phyloP scores from a whole-genome alignment of 2,329 filamentous ascomycete genomes.

The Fusarium concolor region DNA sequence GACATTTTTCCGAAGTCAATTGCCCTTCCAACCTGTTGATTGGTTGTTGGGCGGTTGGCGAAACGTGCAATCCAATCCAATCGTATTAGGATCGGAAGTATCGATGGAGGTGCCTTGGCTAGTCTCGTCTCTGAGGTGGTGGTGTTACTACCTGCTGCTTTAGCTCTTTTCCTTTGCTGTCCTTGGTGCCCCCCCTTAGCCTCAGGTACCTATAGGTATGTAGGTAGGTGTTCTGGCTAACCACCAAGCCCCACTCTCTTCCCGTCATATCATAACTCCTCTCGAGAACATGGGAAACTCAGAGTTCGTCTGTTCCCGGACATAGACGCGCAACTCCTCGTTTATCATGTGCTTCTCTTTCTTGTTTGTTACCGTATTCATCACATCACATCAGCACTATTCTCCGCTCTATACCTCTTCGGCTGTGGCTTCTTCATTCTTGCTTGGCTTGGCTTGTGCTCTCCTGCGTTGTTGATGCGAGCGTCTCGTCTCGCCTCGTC shows the following conservation, averaged over 20 bases:
- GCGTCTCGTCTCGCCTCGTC: constrained; percentile 32
- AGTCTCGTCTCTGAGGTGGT: background rate
- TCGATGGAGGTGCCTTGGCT: constrained; percentile 33
- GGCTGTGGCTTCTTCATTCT: constrained; percentile 36
- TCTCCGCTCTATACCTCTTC: constrained; percentile 14
- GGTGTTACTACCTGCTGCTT: constrained; percentile 16
- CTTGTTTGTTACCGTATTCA: constrained; percentile 6
- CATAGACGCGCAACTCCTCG: constrained; percentile 18
- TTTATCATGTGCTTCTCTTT: constrained; percentile 2
- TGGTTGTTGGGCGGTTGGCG: constrained; percentile 27
- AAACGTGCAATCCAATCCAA: constrained; percentile 39
- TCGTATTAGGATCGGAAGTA: constrained; percentile 38
- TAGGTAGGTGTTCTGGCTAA: background rate
- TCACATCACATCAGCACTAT: constrained; percentile 13
- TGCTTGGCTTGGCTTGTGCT: constrained; percentile 2
- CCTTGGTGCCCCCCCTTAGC: background rate
- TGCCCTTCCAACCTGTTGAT: constrained; percentile 2
- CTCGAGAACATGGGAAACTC: constrained; percentile 32
- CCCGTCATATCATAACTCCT: constrained; percentile 38
- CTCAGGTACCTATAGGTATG: background rate
- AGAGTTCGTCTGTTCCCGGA: constrained; percentile 30
- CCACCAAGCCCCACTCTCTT: constrained; percentile 14
- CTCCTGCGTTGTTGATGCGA: constrained; percentile 19
- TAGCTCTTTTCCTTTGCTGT: constrained; percentile 2
- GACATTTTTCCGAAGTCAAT: constrained; percentile 35